phyloP scores from a whole-genome alignment of 2,329 filamentous ascomycete species.

The Dothidotthia symphoricarpi region DNA sequence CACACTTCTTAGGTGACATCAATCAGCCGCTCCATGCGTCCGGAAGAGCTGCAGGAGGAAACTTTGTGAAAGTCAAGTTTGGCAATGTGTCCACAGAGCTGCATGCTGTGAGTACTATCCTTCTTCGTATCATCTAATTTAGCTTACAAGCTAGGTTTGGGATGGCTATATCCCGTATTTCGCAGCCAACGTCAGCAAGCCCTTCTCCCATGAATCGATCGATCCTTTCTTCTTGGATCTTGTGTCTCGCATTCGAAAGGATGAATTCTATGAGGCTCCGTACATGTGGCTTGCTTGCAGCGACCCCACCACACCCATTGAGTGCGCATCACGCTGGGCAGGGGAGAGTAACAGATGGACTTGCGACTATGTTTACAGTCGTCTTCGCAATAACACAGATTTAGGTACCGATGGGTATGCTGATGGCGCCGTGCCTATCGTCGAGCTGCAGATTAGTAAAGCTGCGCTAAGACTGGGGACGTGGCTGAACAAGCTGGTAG shows the following conservation, averaged over 20 bases:
- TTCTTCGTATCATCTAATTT: neutral
- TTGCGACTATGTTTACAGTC: constrained; percentile 42
- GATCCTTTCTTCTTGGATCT: constrained; percentile 38
- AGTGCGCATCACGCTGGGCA: constrained; percentile 42
- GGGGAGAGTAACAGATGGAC: constrained; percentile 42
- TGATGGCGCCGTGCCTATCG: constrained; percentile 39
- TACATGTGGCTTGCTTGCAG: constrained; percentile 40
- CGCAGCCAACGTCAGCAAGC: constrained; percentile 32
- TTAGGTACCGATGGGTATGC: constrained; percentile 41
- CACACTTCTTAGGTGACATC: constrained; percentile 45
- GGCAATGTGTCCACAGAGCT: constrained; percentile 34
- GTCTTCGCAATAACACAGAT: constrained; percentile 32
- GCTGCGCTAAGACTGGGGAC: constrained; percentile 41
- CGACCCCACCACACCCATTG: constrained; percentile 30
- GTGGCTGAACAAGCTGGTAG: constrained; percentile 42
- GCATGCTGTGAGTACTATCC: constrained; percentile 35
- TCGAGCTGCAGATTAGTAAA: constrained; percentile 45
- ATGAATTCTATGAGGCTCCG: constrained; percentile 38
- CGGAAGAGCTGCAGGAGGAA: constrained; percentile 40
- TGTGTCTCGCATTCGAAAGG: constrained; percentile 36
- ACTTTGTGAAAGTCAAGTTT: constrained; percentile 41
- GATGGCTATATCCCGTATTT: constrained; percentile 42
- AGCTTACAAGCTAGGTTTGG: constrained; percentile 37
- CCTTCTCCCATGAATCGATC: constrained; percentile 39
- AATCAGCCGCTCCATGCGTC: constrained; percentile 45